Evolutionary conservation across 176 grass and related monocot species (phyloP).

Genomic region (Areca catechu): DNA sequence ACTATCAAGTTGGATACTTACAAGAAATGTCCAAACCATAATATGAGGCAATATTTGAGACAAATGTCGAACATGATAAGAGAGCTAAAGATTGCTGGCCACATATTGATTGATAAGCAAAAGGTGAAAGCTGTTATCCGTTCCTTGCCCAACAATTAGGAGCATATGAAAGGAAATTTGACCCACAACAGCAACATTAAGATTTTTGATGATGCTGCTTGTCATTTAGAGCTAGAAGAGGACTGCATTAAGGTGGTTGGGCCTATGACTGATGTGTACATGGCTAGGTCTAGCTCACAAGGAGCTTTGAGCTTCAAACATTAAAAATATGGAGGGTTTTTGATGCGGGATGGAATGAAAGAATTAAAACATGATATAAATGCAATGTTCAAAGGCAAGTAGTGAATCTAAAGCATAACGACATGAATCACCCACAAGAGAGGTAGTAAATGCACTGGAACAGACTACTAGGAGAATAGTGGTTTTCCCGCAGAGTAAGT

Average conservation of each 20-base stretch:
- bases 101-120: neutral
- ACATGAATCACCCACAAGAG: too few species aligned
- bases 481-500: too few species aligned
- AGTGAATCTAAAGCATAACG: too few species aligned
- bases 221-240: neutral
- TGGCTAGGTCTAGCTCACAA: neutral
- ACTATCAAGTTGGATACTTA: too few species aligned
- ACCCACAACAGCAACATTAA: slow-evolving; percentile 1
- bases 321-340: neutral
- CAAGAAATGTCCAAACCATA: neutral
- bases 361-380: too few species aligned
- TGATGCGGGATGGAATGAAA: too few species aligned
- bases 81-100: neutral
- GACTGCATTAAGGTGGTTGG: neutral
- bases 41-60: neutral
- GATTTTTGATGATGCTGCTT: slow-evolving; percentile 6
- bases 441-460: too few species aligned
- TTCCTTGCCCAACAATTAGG: neutral
- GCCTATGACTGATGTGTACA: too few species aligned
- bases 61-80: neutral
- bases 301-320: too few species aligned
- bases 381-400: too few species aligned
- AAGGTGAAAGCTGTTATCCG: slow-evolving; percentile 7
- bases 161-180: slow-evolving; percentile 2
- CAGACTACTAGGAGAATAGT: too few species aligned